Percentiles rank a stretch among this genome's conserved stretches.
Evolutionary conservation across 2,329 filamentous ascomycete genomes (phyloP).

Genomic region (Penicillium brasilianum): DNA sequence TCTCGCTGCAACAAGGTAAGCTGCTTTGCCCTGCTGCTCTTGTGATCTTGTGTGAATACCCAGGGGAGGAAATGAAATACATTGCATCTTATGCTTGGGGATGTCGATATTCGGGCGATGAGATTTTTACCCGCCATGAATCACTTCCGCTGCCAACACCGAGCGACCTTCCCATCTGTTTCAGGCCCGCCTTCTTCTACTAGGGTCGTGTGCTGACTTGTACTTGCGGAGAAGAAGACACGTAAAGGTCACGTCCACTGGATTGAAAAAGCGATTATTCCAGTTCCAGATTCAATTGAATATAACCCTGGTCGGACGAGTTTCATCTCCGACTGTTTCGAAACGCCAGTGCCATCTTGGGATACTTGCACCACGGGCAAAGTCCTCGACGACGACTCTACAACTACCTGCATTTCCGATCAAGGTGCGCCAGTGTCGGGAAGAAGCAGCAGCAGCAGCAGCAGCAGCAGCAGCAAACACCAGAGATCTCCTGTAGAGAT

Average conservation of each 20-base stretch:
- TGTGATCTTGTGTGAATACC: background rate
- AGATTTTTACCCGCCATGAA: background rate
- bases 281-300: constrained; percentile 15
- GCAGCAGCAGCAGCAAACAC: background rate
- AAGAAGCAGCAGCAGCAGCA: background rate
- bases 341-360: constrained; percentile 14
- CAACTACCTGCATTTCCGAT: constrained; percentile 7
- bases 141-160: background rate
- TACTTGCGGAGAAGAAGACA: background rate
- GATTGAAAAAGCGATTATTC: constrained; percentile 5
- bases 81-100: constrained; percentile 3
- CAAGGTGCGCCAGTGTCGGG: constrained; percentile 7
- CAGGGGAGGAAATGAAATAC: background rate
- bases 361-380: constrained; percentile 6
- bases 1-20: constrained; percentile 11
- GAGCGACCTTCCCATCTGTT: background rate
- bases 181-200: background rate
- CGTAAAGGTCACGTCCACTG: background rate
- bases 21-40: background rate
- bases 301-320: constrained; percentile 19
- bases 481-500: constrained; percentile 2
- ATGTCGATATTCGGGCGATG: background rate
- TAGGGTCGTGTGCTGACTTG: background rate
- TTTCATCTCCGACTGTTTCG: constrained; percentile 20
- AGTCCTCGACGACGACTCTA: background rate